Conservation (phyloP, 2,329 filamentous ascomycete genomes). For the Stachybotrys chlorohalonatus region DNA sequence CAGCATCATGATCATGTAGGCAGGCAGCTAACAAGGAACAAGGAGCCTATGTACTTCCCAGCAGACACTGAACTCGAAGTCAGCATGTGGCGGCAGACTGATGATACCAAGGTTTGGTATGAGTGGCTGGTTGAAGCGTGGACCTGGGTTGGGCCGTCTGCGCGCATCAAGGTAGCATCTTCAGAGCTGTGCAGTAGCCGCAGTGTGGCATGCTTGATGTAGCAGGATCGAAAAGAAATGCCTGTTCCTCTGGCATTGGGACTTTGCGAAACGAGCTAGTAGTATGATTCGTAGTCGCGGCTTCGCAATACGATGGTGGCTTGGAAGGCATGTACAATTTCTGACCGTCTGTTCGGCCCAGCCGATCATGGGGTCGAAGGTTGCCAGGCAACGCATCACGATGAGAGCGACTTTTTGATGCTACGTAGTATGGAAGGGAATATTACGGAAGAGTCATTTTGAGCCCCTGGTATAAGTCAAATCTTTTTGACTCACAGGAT, state of each 20-base stretch:
- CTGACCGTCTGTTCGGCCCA: not conserved
- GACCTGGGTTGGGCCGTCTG: conserved; percentile 49
- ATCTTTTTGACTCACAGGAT: not conserved
- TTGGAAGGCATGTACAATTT: not conserved
- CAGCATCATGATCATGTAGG: not conserved
- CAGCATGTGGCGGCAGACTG: conserved; percentile 93
- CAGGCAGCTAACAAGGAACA: conserved; percentile 6
- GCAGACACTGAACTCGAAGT: conserved; percentile 78
- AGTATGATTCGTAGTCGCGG: not conserved
- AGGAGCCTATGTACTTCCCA: conserved; percentile 81
- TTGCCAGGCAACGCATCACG: not conserved
- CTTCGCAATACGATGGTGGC: not conserved
- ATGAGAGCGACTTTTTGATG: not conserved
- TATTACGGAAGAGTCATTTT: not conserved
- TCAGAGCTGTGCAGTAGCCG: conserved; percentile 62
- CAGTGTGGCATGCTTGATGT: conserved; percentile 65
- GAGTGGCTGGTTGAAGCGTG: conserved; percentile 94
- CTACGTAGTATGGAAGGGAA: not conserved
- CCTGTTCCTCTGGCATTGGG: no score
- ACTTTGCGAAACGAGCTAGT: no score
- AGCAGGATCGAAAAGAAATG: conserved; percentile 3
- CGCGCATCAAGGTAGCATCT: conserved; percentile 54
- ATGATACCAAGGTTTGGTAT: conserved; percentile 96
- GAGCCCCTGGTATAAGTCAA: not conserved
- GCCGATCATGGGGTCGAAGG: not conserved